Conservation (phyloP, 169 alveolate genomes). For the Eimeria praecox region DNA sequence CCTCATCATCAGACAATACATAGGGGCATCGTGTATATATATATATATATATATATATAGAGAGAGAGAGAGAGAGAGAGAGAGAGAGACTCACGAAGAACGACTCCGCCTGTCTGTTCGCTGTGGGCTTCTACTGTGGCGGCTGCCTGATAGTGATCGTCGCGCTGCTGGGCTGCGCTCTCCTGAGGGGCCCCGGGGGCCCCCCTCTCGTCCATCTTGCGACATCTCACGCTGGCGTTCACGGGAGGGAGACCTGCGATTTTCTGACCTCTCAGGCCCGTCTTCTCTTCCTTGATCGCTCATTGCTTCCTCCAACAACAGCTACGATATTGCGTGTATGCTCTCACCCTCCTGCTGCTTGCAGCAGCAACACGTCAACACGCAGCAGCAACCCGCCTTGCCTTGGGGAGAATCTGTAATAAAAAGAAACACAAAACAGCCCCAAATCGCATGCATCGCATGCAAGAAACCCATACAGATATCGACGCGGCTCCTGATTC, state of each 20-base stretch:
- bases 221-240: conserved; percentile 39
- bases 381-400: no score
- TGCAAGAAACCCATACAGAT: no score
- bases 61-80: neutral
- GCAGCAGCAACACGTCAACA: no score
- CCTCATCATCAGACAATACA: no score
- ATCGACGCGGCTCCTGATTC: no score
- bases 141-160: conserved; percentile 26
- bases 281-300: conserved; percentile 46
- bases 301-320: neutral
- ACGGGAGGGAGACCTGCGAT: conserved; percentile 19
- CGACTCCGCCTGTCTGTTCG: conserved; percentile 33
- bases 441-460: no score
- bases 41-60: neutral
- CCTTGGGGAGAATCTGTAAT: no score
- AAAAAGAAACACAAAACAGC: no score
- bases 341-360: no score
- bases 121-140: conserved; percentile 56
- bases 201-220: conserved; percentile 20
- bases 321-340: no score
- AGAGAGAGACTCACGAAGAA: conserved; percentile 19
- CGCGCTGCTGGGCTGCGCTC: conserved; percentile 37
- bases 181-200: conserved; percentile 42
- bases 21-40: neutral
- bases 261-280: conserved; percentile 55